Percentiles rank a stretch among this genome's conserved stretches.
Conservation (phyloP, 306 rosid species). For the Corylus avellana region DNA sequence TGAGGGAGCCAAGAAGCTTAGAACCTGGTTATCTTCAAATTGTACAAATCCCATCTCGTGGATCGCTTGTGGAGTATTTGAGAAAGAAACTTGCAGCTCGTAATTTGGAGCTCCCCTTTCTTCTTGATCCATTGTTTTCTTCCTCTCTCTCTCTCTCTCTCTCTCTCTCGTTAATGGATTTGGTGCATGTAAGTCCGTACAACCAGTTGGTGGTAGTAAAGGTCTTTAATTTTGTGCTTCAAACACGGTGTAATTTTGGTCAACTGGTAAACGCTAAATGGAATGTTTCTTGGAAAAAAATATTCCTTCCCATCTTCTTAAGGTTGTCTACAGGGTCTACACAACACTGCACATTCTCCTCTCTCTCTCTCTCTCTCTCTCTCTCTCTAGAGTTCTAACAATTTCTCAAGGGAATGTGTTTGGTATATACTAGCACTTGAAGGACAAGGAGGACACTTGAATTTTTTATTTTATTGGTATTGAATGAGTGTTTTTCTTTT, state of each 20-base stretch:
- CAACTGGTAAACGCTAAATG: conserved; percentile 53
- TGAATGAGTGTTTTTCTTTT: too few species aligned
- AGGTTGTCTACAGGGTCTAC: conserved; percentile 29
- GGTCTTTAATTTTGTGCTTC: conserved; percentile 23
- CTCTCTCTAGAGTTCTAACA: conserved; percentile 10
- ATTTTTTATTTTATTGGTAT: too few species aligned
- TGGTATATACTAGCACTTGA: too few species aligned
- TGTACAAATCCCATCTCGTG: conserved; percentile 79
- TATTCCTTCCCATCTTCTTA: conserved; percentile 39
- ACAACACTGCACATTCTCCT: conserved; percentile 12
- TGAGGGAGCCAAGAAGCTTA: conserved; percentile 74
- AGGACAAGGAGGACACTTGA: too few species aligned
- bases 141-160: not conserved
- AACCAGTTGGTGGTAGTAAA: not conserved
- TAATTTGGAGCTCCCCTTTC: conserved; percentile 53
- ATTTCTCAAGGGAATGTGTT: too few species aligned
- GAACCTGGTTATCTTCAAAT: conserved; percentile 72
- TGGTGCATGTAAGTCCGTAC: not conserved
- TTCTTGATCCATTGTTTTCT: conserved; percentile 62
- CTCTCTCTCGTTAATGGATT: conserved; percentile 6
- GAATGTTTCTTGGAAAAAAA: conserved; percentile 42
- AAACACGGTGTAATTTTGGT: conserved; percentile 44
- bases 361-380: conserved; percentile 16
- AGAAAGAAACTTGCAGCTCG: conserved; percentile 68
- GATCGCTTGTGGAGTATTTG: conserved; percentile 50